These are phyloP conservation scores for Alternaria gansuensis DNA, from an alignment of 2,329 filamentous ascomycete genomes.

Conservation along the genomic window DNA sequence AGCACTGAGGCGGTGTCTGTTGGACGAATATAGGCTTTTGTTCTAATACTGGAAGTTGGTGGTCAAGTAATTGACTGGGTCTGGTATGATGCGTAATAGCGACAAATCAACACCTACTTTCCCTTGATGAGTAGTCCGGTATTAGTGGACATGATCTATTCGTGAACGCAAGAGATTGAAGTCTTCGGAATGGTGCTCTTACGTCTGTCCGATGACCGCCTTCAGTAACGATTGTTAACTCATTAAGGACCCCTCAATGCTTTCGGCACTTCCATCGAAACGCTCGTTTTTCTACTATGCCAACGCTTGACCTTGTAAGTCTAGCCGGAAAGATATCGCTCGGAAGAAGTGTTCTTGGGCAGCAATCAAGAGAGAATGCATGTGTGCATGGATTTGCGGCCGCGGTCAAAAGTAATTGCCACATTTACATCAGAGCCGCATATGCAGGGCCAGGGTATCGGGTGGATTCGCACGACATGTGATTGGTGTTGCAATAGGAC, in stretches of 20 bases:
- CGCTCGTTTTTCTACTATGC: not conserved
- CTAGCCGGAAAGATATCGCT: slow-evolving; percentile 13
- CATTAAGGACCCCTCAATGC: not conserved
- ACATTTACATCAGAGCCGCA: slow-evolving; percentile 8
- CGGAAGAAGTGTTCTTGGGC: slow-evolving; percentile 19
- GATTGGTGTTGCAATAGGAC: slow-evolving; percentile 12
- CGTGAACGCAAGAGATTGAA: not conserved
- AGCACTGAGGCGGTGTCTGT: not conserved
- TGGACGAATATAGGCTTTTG: not conserved
- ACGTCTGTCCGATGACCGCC: not conserved
- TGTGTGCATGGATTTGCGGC: slow-evolving; percentile 12
- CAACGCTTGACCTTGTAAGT: not conserved
- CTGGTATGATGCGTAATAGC: not conserved
- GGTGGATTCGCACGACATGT: slow-evolving; percentile 13
- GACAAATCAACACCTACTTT: not conserved
- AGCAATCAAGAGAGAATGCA: slow-evolving; percentile 1
- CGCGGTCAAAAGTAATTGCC: slow-evolving; percentile 17
- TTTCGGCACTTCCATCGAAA: not conserved
- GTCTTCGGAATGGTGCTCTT: not conserved
- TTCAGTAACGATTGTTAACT: not conserved
- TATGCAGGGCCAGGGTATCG: slow-evolving; percentile 15
- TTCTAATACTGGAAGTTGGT: not conserved
- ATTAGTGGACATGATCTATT: not conserved
- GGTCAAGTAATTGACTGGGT: not conserved
- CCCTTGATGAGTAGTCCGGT: not conserved